phyloP scores from a whole-genome alignment of 192 early-diverging fungal genomes.

The Geosiphon pyriformis region DNA sequence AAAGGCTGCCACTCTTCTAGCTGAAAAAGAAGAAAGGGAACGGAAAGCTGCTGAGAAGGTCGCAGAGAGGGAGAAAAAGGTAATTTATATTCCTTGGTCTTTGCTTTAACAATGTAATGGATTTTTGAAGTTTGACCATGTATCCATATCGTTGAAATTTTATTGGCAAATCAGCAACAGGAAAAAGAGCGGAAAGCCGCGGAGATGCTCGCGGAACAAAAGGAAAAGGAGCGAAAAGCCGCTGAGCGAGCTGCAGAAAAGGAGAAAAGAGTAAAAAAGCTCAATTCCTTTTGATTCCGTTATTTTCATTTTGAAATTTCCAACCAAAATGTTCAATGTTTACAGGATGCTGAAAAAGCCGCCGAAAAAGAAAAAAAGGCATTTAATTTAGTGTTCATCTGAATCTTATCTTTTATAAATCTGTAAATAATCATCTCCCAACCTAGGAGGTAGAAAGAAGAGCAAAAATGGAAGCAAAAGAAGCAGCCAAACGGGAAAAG shows the following conservation, averaged over 20 bases:
- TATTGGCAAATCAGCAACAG: no score
- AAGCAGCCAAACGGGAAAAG: constrained; percentile 36
- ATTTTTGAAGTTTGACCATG: background rate
- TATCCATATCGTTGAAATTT: background rate
- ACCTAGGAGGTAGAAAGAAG: constrained; percentile 19
- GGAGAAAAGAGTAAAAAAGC: constrained; percentile 7
- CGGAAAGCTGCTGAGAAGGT: constrained; percentile 19
- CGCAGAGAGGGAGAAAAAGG: constrained; percentile 13
- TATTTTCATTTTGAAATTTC: background rate
- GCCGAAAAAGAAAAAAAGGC: no score
- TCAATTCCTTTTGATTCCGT: background rate
- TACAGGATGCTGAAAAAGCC: no score
- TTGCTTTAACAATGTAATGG: background rate
- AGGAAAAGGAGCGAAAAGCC: constrained; percentile 7
- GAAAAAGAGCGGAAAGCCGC: constrained; percentile 8
- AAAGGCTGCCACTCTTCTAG: constrained; percentile 1
- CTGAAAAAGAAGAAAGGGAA: constrained; percentile 16
- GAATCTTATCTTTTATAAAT: no score
- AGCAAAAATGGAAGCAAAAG: constrained; percentile 33
- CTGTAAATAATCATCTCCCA: constrained; percentile 25
- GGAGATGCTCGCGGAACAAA: constrained; percentile 10
- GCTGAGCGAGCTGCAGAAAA: constrained; percentile 16
- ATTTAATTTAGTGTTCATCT: no score
- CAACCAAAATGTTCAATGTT: no score
- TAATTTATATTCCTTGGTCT: background rate